phyloP scores from a whole-genome alignment of 768 basidiomycete genomes.

The Macrolepiota albuminosa region DNA sequence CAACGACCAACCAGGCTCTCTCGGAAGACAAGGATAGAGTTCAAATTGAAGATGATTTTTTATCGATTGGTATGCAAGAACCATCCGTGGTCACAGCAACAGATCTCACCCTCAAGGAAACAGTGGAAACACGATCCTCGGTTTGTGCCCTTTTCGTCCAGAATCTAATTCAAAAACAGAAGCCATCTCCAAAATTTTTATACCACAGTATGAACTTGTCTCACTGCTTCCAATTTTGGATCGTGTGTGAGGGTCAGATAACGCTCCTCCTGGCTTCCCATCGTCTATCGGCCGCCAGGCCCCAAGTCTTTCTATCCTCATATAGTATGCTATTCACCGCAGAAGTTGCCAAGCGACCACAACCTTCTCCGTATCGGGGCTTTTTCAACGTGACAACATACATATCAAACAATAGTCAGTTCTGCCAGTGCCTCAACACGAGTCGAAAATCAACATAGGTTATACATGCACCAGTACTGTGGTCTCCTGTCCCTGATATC shows the following conservation, averaged over 20 bases:
- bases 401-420: background rate
- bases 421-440: background rate
- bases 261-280: background rate
- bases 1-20: background rate
- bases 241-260: background rate
- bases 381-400: background rate
- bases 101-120: background rate
- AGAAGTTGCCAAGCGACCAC: background rate
- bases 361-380: background rate
- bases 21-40: background rate
- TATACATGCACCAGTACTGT: background rate
- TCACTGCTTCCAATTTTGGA: background rate
- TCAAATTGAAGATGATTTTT: background rate
- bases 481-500: too few relatives aligned
- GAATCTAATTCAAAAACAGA: background rate
- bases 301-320: background rate
- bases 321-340: background rate
- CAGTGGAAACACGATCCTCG: background rate
- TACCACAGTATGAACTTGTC: background rate
- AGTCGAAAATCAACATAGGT: background rate
- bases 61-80: background rate
- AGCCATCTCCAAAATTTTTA: background rate
- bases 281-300: background rate
- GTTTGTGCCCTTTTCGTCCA: background rate
- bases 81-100: too few relatives aligned